These are phyloP conservation scores for Paraphoma sp. DNA, from an alignment of 2,329 filamentous ascomycete genomes.

Conservation along the genomic window DNA sequence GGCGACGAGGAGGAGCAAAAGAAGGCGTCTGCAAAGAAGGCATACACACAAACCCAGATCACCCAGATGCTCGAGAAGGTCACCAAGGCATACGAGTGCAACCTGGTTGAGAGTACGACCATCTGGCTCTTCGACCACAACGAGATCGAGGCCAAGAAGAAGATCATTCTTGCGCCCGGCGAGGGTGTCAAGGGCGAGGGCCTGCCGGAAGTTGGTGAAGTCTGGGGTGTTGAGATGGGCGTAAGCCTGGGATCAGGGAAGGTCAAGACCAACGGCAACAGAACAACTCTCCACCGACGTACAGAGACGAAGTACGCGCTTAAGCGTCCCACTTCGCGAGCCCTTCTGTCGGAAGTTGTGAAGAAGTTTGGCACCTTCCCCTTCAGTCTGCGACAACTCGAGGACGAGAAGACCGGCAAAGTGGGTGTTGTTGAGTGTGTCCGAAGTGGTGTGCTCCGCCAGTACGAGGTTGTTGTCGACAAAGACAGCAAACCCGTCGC, in stretches of 20 bases:
- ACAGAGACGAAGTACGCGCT: constrained; percentile 90
- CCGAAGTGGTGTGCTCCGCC: constrained; percentile 86
- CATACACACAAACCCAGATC: constrained; percentile 85
- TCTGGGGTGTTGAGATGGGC: constrained; percentile 97
- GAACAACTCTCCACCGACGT: constrained; percentile 90
- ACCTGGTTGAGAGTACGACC: constrained; percentile 95
- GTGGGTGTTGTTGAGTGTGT: constrained; percentile 97
- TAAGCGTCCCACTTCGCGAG: constrained; percentile 92
- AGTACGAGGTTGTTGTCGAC: constrained; percentile 95
- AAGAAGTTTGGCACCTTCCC: constrained; percentile 98
- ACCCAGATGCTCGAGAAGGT: constrained; percentile 89
- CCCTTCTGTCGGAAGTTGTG: constrained; percentile 90
- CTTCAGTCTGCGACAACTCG: constrained; percentile 95
- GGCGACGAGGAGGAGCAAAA: constrained; percentile 95
- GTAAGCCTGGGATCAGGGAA: constrained; percentile 91
- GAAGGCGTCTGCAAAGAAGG: constrained; percentile 80
- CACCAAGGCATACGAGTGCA: constrained; percentile 87
- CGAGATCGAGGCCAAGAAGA: constrained; percentile 97
- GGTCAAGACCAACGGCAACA: constrained; percentile 86
- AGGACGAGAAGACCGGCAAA: constrained; percentile 95
- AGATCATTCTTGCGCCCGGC: constrained; percentile 88
- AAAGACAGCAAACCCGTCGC: constrained; percentile 87
- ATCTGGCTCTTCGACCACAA: constrained; percentile 97
- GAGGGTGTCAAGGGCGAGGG: constrained; percentile 93
- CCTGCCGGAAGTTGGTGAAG: constrained; percentile 84